phyloP scores from a whole-genome alignment of 306 rosid species.

The Acacia confusa region DNA sequence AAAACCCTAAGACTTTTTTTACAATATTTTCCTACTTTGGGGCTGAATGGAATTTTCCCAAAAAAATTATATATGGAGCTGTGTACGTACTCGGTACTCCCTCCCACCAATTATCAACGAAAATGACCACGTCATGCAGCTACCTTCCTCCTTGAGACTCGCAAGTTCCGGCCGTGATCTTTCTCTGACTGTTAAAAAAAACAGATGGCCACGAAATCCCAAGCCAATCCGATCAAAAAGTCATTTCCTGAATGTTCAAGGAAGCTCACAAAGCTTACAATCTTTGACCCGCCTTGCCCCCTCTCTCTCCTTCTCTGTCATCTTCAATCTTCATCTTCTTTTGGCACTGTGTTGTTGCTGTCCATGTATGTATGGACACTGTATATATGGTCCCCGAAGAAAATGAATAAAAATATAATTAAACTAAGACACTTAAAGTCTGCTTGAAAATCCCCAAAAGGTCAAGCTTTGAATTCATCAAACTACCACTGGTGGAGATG shows the following conservation, averaged over 20 bases:
- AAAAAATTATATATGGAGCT: not conserved
- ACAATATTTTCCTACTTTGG: no score
- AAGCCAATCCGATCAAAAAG: not conserved
- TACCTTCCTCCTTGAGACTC: no score
- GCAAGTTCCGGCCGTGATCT: not conserved
- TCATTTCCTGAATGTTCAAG: not conserved
- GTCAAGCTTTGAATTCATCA: conserved; percentile 59
- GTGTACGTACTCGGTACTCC: not conserved
- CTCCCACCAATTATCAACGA: no score
- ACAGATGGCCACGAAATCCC: not conserved
- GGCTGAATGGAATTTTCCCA: no score
- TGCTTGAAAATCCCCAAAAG: conserved; percentile 10
- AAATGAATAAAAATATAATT: not conserved
- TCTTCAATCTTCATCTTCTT: not conserved
- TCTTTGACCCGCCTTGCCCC: conserved; percentile 49
- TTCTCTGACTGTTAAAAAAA: not conserved
- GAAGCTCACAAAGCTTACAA: conserved; percentile 22
- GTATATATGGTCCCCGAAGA: not conserved
- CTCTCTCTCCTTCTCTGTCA: not conserved
- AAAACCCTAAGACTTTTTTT: no score
- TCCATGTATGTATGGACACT: not conserved
- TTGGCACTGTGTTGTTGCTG: not conserved
- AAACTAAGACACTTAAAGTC: not conserved
- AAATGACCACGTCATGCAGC: not conserved
- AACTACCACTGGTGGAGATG: conserved; percentile 6